Base-by-base conservation (phyloP, 345 rosid species). In the Capsella bursapastoris region DNA sequence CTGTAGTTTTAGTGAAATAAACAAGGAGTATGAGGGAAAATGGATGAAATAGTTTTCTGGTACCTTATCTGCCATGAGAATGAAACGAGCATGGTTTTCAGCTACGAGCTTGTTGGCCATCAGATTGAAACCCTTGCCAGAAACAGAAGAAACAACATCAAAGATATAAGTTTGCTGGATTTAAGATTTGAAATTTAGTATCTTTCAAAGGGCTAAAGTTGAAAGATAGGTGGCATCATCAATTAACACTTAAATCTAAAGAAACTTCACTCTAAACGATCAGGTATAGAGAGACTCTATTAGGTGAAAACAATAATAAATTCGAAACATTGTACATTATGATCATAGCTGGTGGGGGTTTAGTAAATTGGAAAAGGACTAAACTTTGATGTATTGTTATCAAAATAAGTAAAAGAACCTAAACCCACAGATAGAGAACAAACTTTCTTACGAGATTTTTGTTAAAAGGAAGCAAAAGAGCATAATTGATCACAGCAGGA, bases 11-110 rank as follows among this genome's bases (percentile, higher is more conserved):
- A 68, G 8, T 55, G 60, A 53, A 38, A 63, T 14, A 41, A 8
- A 32, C 27, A 55, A 29, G 25, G 41, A 72, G 25, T 38, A 40
- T 25, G 3, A 51, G 12, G 25, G 57, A 34, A 14, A 16, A 5
- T 40, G 60, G 4, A 28, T 43, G 60, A 22, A 49, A 32, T 50
- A 70, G 55, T 13, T 11, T 69, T 37, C 7, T 37, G 14, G 13
- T 15, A 91, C 93, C 91, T 86, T 86, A 75, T 88, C 91, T 47
- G 89, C 85, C 57, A 89, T 83, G 41, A 88, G 44, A 80, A 89
- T 80, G 83, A 86, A 89, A 50, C 81, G 73, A 32, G 64, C 89
- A 84, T 88, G 97, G 66, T 83, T 86, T 14, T 87, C 86, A 64
- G 56, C 88, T 22, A 73, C 91, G 29, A 90, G 81, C 79, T 86